Evolutionary conservation across 257 asterid genomes (phyloP).

Genomic region (Rehmannia glutinosa): DNA sequence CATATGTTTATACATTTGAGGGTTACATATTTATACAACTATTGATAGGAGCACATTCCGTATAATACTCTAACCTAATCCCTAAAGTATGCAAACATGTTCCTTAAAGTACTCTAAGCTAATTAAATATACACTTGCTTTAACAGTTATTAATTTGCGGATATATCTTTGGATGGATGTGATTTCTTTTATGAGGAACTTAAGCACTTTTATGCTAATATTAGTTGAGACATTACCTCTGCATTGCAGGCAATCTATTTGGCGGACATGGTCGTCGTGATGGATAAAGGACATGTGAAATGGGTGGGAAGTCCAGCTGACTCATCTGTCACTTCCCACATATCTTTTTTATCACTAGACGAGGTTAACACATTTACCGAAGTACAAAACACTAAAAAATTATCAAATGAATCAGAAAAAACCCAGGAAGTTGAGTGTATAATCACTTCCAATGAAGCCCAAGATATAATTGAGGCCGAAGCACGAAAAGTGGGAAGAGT

Average conservation of each 20-base stretch:
- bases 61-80: no score
- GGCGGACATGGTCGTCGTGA: slow-evolving; percentile 74
- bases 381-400: slow-evolving; percentile 25
- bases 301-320: slow-evolving; percentile 78
- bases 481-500: slow-evolving; percentile 86
- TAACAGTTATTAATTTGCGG: not conserved
- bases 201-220: not conserved
- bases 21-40: no score
- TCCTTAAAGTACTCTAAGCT: no score
- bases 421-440: slow-evolving; percentile 37
- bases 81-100: no score
- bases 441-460: slow-evolving; percentile 38
- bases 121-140: no score
- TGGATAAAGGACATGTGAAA: slow-evolving; percentile 80
- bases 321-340: slow-evolving; percentile 46
- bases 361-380: slow-evolving; percentile 35
- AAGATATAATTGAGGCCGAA: slow-evolving; percentile 57
- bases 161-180: not conserved
- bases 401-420: slow-evolving; percentile 33
- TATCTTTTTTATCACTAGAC: slow-evolving; percentile 49
- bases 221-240: not conserved
- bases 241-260: slow-evolving; percentile 65
- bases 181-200: not conserved
- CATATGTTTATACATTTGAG: no score
- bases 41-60: no score